Base-by-base conservation (phyloP, 2,329 filamentous ascomycete species). In the Mycocentrospora acerina region DNA sequence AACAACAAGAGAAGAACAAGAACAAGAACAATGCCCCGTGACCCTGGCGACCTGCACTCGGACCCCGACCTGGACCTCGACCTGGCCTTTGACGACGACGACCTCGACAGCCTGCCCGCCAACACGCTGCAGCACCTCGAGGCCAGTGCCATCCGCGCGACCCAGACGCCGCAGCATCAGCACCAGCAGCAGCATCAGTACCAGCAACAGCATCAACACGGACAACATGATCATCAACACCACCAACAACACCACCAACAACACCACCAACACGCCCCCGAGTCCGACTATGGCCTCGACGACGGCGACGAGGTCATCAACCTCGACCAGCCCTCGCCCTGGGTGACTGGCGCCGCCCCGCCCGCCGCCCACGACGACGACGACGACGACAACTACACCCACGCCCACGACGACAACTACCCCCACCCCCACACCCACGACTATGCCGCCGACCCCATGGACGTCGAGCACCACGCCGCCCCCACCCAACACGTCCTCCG, bases 91-190 rank as follows among this genome's bases (percentile, higher is more conserved):
- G 56, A 57, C 47, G 71, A 72, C 60, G 62, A 70, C 50, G 71
- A 68, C 54, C 58, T 76, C 37, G 70, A 72, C 50, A 62, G 64
- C 44, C 61, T 76, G 30, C 70, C 73, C 24, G 62, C 65, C 35
- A 69, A 71, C 47, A 64, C 71, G 17, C 61, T 76, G 24, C 60
- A 67, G 25, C 62, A 72, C 40, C 66, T 76, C 16, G 73, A 76
- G 54, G 60, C 65, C 28, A 64, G 59, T 30, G 74, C 73, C 36
- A 44, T 70, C 14, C 62, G 59, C 10, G 70, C 70, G 8, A 75
- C 72, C 13, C 70, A 73, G 50, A 42, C 5, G 48, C 27, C 27
- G 10, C 48, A 48, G 33, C 45, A 42, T 16, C 44, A 39, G 31
- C 35, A 37, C 29, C 34, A 15, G 26, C 30, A 18, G 30, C 41